These are phyloP conservation scores for Panus rudis DNA, from an alignment of 768 basidiomycete genomes.

Conservation along the genomic window DNA sequence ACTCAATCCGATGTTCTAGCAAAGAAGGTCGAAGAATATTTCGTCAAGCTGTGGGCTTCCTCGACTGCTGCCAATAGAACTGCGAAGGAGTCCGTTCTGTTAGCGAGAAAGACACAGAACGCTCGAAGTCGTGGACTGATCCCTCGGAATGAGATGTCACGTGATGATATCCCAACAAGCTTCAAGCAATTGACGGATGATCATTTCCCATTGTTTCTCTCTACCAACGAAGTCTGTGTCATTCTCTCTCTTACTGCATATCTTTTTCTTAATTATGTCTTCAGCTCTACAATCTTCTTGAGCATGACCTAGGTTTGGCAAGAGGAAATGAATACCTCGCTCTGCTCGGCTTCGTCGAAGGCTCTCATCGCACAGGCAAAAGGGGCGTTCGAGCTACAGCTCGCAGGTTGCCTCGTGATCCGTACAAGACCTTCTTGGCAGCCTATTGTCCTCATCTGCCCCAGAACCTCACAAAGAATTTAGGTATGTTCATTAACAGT, in stretches of 20 bases:
- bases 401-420: too few relatives aligned
- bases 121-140: too few relatives aligned
- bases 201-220: conserved; percentile 61
- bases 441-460: conserved; percentile 56
- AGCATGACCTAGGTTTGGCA: background rate
- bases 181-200: too few relatives aligned
- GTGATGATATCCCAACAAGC: too few relatives aligned
- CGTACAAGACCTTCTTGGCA: conserved; percentile 40
- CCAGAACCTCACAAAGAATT: conserved; percentile 39
- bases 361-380: too few relatives aligned
- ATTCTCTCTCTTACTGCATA: conserved; percentile 4
- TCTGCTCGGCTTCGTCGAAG: too few relatives aligned
- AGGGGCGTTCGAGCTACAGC: too few relatives aligned
- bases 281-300: background rate
- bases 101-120: conserved; percentile 14
- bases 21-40: conserved; percentile 62
- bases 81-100: conserved; percentile 29
- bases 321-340: too few relatives aligned
- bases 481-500: conserved; percentile 32
- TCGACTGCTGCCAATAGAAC: conserved; percentile 5
- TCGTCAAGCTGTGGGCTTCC: conserved; percentile 32
- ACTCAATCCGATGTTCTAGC: conserved; percentile 65
- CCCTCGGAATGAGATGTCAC: too few relatives aligned
- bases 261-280: background rate
- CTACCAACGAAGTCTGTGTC: conserved; percentile 47